A percentile compares a stretch with the other conserved stretches of the same genome.
Evolutionary conservation across 345 rosid genomes (phyloP).

Genomic region (Eucalyptus erythrocorys): DNA sequence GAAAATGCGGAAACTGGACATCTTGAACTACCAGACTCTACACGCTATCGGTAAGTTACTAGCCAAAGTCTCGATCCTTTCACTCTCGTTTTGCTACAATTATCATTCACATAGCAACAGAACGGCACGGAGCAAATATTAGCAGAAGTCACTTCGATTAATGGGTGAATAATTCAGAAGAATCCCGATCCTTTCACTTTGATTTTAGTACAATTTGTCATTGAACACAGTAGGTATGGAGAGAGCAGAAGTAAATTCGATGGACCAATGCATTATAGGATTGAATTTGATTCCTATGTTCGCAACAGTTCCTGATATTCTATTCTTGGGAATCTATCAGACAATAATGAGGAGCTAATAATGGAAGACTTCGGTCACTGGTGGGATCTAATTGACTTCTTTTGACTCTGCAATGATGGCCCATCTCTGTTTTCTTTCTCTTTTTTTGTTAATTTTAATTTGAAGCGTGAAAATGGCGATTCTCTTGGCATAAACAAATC

Average conservation of each 20-base stretch:
- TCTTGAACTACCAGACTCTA: constrained; percentile 62
- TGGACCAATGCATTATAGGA: neutral
- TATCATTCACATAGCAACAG: neutral
- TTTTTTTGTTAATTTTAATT: neutral
- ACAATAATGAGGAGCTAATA: neutral
- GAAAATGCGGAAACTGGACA: constrained; percentile 70
- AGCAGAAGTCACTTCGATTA: neutral
- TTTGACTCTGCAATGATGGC: neutral
- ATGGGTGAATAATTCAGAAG: neutral
- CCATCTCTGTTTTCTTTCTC: neutral
- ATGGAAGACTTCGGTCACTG: neutral
- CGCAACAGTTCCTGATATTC: neutral
- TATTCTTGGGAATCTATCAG: neutral
- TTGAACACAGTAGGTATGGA: neutral
- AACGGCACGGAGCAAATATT: neutral
- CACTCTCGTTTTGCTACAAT: neutral
- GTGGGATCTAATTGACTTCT: neutral
- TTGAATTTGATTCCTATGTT: neutral
- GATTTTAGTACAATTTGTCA: neutral
- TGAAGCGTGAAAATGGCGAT: neutral
- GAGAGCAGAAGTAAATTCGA: neutral
- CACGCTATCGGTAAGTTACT: constrained; percentile 50
- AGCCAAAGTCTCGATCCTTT: neutral
- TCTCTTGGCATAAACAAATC: neutral
- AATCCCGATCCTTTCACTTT: neutral